Percentiles rank a stretch among this genome's conserved stretches.
Evolutionary conservation across 352 stramenopile species (phyloP).

Genomic region (Globisporangium emineosum): DNA sequence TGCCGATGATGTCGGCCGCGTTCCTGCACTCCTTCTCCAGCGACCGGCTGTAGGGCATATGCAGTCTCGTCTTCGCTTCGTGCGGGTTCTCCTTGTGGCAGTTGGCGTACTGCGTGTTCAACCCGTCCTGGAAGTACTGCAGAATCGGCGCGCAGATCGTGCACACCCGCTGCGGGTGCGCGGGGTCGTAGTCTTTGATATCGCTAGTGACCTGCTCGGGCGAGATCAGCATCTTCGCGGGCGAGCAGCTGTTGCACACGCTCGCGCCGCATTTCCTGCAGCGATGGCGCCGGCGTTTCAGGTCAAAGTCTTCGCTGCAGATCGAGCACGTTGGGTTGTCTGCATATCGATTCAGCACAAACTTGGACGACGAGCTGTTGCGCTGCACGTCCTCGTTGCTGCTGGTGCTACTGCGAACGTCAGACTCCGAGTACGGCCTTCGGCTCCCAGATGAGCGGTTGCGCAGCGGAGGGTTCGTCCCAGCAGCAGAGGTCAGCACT

Average conservation of each 20-base stretch:
- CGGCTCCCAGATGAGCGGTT: constrained; percentile 24
- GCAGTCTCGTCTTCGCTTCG: constrained; percentile 62
- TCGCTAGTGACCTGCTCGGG: constrained; percentile 51
- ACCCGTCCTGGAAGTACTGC: constrained; percentile 64
- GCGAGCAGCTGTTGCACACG: constrained; percentile 68
- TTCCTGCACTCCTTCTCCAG: constrained; percentile 77
- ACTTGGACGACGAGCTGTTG: constrained; percentile 27
- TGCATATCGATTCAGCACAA: constrained; percentile 39
- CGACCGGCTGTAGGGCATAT: constrained; percentile 70
- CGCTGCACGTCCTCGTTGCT: constrained; percentile 29
- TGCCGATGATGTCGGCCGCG: constrained; percentile 72
- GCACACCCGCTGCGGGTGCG: constrained; percentile 73
- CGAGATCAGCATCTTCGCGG: constrained; percentile 72
- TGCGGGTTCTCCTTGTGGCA: constrained; percentile 84
- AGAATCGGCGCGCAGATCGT: constrained; percentile 78
- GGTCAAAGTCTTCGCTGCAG: constrained; percentile 75
- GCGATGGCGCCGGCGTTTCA: constrained; percentile 65
- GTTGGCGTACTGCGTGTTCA: constrained; percentile 74
- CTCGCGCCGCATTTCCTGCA: constrained; percentile 73
- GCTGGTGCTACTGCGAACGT: constrained; percentile 40
- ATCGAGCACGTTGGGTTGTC: constrained; percentile 72
- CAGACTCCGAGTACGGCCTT: constrained; percentile 39
- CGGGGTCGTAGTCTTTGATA: constrained; percentile 69
- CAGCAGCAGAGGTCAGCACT: constrained; percentile 22
- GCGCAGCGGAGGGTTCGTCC: constrained; percentile 23